phyloP scores from a whole-genome alignment of 1,284 basidiomycete species.

The Tausonia pullulans region DNA sequence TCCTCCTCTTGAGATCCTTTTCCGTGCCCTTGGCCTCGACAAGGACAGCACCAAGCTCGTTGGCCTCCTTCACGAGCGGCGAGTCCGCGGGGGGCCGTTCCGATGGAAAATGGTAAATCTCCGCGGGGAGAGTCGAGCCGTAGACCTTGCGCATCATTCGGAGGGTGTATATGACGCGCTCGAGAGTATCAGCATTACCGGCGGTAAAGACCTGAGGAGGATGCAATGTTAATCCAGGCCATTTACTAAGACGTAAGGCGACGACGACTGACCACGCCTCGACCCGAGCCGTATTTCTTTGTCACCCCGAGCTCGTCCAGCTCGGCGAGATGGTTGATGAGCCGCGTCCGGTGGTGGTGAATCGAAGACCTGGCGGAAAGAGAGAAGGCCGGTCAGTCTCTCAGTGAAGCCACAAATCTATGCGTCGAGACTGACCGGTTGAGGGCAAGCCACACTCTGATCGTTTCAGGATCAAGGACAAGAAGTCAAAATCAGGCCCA shows the following conservation, averaged over 20 bases:
- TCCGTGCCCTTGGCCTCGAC: conserved; percentile 30
- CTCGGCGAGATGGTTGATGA: conserved; percentile 31
- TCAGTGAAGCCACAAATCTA: not conserved
- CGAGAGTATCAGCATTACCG: conserved; percentile 41
- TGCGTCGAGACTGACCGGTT: conserved; percentile 2
- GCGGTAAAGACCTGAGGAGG: conserved; percentile 35
- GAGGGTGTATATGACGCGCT: conserved; percentile 35
- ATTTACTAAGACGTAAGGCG: conserved; percentile 31
- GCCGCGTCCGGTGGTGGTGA: conserved; percentile 27
- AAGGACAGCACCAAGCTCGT: conserved; percentile 31
- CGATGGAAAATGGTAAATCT: conserved; percentile 30
- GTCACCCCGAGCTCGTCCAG: conserved; percentile 21
- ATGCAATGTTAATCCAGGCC: conserved; percentile 33
- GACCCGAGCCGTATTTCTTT: conserved; percentile 25
- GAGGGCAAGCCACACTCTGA: conserved; percentile 4
- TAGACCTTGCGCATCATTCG: conserved; percentile 31
- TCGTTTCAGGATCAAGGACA: not conserved
- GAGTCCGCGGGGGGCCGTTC: conserved; percentile 32
- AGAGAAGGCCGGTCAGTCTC: not conserved
- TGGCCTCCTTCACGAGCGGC: conserved; percentile 28
- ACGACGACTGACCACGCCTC: conserved; percentile 32
- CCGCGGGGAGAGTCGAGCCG: conserved; percentile 32
- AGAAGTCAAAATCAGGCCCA: not conserved
- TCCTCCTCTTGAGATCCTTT: conserved; percentile 30
- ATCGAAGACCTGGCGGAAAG: conserved; percentile 16